Evolutionary conservation across 169 alveolate species (phyloP), one percentile per base, ranked within the genome.

Genomic region (Plasmodium fragile): DNA sequence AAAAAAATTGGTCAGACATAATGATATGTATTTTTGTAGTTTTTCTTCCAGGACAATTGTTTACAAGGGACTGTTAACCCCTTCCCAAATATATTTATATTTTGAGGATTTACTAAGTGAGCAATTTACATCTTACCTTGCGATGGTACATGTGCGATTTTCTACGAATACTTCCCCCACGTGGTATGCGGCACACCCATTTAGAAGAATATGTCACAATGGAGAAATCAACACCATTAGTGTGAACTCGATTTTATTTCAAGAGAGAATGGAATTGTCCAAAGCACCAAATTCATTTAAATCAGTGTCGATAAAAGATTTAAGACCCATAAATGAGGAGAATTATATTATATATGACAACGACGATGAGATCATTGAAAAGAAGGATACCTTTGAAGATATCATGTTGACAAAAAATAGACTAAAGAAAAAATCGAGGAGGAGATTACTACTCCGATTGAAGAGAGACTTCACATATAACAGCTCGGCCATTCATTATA

Each of bases 141-240:
- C 94, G 7, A 91, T 91, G 94, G 94, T 91, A 4, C 94, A 91
- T 53, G 92, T 91, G n/a, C 13, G 94, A 22, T 91, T 92, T 53
- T 91, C 94, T 13, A 91, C 94, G 10, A 91, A 91, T 25, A 91
- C 94, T 2, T 91, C 94, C 18, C 94, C 94, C 32, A 91, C 94
- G 65, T 91, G 94, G 93, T 92, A 92, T 89, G 94, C 94, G 4
- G 94, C 94, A 8, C 94, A 91, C 53, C 94, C 94, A 28, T 91
- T 91, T 36, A 45, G 94, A 43, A 80, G 94, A 49, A 89, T 93
- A 25, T 93, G 96, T 43, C 96, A 93, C 83, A 93, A 93, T 87
- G 96, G 96, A 6, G 96, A 93, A 78, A 93, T 93, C 43, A 94
- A 87, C 55, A 89, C 93, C 7, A 81, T 94, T 45, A 69, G 94